A percentile compares a stretch with the other conserved stretches of the same genome.
These are phyloP conservation scores for Naganishia kalamii DNA, from an alignment of 768 basidiomycete species.

Conservation along the genomic window DNA sequence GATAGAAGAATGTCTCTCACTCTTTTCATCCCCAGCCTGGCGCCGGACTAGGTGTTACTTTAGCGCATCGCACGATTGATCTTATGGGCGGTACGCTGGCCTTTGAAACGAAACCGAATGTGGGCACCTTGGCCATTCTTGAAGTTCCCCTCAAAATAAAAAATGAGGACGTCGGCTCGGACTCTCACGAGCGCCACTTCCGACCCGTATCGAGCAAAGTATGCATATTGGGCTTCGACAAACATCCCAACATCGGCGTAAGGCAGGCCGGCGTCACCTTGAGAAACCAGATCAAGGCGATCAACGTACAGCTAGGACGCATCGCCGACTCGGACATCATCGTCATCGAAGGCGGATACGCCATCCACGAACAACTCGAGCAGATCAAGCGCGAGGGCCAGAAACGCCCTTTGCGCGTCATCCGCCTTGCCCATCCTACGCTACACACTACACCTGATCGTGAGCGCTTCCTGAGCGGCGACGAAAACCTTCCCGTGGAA, in stretches of 20 bases:
- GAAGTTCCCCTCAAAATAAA: constrained; percentile 35
- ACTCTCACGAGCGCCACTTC: not conserved
- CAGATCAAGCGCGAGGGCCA: not conserved
- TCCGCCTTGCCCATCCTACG: not conserved
- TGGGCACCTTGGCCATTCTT: constrained; percentile 38
- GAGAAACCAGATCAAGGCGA: not conserved
- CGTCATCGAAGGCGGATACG: constrained; percentile 1
- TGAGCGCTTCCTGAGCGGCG: not conserved
- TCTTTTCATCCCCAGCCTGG: constrained; percentile 23
- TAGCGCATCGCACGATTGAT: constrained; percentile 42
- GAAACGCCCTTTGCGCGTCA: not conserved
- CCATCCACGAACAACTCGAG: not conserved
- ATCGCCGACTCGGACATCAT: constrained; percentile 4
- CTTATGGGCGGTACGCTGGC: constrained; percentile 41
- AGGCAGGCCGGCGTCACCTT: not conserved
- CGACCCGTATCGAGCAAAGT: not conserved
- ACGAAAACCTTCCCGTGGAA: constrained; percentile 3
- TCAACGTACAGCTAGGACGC: not conserved
- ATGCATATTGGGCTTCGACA: constrained; percentile 4
- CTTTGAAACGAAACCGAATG: constrained; percentile 32
- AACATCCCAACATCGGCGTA: not conserved
- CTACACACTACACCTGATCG: not conserved
- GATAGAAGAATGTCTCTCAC: not conserved
- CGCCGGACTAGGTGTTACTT: constrained; percentile 37
- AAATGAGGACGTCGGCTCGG: constrained; percentile 1